These are phyloP conservation scores for Ploettnerulaceae sp. DNA, from an alignment of 2,329 filamentous ascomycete species.

Conservation along the genomic window DNA sequence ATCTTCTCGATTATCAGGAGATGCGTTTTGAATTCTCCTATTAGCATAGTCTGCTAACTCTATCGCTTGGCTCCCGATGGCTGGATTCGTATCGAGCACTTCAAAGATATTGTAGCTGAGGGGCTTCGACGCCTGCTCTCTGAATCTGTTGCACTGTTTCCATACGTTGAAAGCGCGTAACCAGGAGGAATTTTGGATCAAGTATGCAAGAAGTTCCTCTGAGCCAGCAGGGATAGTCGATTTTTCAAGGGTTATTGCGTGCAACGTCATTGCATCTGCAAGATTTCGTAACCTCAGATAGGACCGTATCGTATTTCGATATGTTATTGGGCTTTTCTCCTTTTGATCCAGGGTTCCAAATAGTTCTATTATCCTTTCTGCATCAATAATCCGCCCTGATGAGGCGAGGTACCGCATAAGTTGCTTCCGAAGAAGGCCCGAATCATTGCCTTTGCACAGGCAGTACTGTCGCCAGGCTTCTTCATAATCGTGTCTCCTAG, in stretches of 20 bases:
- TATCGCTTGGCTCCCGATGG: conserved; percentile 14
- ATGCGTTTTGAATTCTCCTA: conserved; percentile 1
- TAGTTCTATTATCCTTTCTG: conserved; percentile 40
- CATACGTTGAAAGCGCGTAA: conserved; percentile 23
- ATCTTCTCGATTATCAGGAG: neutral
- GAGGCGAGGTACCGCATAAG: conserved; percentile 37
- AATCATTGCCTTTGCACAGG: conserved; percentile 17
- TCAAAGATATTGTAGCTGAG: conserved; percentile 17
- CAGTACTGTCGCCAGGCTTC: conserved; percentile 41
- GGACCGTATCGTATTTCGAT: conserved; percentile 41
- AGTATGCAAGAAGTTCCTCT: conserved; percentile 25
- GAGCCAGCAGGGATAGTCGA: conserved; percentile 22
- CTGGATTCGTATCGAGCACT: conserved; percentile 13
- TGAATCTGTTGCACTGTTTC: conserved; percentile 15
- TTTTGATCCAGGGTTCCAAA: conserved; percentile 36
- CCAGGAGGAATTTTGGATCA: conserved; percentile 25
- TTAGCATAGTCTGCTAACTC: conserved; percentile 20
- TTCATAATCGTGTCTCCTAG: conserved; percentile 30
- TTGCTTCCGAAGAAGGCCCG: conserved; percentile 20
- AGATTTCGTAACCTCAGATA: conserved; percentile 39
- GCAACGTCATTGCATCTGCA: conserved; percentile 33
- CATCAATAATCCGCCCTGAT: conserved; percentile 37
- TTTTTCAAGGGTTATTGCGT: conserved; percentile 17
- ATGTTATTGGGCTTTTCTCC: conserved; percentile 39
- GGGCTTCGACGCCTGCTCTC: neutral